Base-by-base conservation (phyloP, 495 filamentous ascomycete genomes). In the Penicillium waksmanii region DNA sequence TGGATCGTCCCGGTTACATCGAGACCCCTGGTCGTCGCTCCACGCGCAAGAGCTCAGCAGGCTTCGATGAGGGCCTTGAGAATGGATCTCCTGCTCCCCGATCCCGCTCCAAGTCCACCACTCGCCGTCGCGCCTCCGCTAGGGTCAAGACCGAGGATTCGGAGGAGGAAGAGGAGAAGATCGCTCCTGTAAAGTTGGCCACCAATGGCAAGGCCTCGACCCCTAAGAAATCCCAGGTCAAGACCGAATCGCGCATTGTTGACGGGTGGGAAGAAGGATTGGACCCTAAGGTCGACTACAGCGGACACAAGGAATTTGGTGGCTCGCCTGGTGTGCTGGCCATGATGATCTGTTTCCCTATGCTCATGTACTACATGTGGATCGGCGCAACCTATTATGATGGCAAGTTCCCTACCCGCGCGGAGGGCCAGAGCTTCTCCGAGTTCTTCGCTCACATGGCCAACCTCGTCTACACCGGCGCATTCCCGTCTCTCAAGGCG, bases 361-460 rank as follows among this genome's bases (percentile, higher is more conserved):
- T 89, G 44, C 80, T 98, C 61, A 98, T 98, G 95, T 97, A 89
- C 80, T 97, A 96, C 79, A 94, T 98, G 91, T 98, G 94, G 94
- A 88, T 96, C 70, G 95, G 95, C 31, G 90, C 93, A 40, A 91
- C 87, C 47, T 94, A 92, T 74, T 98, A 96, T 71, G 78, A 91
- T 74, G 92, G 92, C 60, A 85, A 89, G 61, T 80, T 96, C 57
- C 94, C 94, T 19, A 73, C 74, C 53, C 90, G 85, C 27, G 75
- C 75, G n/a, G 69, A 80, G 51, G 89, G 82, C 31, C 82, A 97
- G 78, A 85, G 76, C 68, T 80, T 82, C 55, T 55, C 57, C 10
- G 85, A 92, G 9, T 97, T 96, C 65, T 75, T 84, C 49, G 63
- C 76, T 55, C 86, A 93, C 56, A 68, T 97, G 70, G 80, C 67